Percentiles rank a stretch among this genome's conserved stretches.
phyloP scores from a whole-genome alignment of 208 protist species.

The Acanthamoeba healyi region DNA sequence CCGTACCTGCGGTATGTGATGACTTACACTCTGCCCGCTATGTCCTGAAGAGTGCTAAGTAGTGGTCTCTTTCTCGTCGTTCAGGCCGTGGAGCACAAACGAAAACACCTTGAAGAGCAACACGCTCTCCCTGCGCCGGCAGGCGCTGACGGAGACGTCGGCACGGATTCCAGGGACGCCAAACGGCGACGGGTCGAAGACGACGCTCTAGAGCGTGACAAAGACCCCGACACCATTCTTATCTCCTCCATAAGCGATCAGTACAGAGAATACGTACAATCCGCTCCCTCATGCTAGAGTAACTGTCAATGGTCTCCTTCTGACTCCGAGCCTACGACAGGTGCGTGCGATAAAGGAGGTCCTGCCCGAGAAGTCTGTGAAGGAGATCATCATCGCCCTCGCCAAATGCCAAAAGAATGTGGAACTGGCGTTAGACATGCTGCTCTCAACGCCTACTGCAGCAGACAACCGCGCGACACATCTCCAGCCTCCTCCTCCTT shows the following conservation, averaged over 20 bases:
- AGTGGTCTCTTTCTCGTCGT: too few species aligned
- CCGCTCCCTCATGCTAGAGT: background rate
- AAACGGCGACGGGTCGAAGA: background rate
- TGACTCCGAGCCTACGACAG: too few species aligned
- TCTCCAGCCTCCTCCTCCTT: background rate
- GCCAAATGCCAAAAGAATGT: conserved; percentile 1
- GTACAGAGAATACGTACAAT: background rate
- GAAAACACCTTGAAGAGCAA: too few species aligned
- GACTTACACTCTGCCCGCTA: background rate
- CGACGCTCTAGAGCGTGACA: background rate
- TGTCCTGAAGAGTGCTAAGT: too few species aligned
- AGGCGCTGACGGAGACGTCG: too few species aligned
- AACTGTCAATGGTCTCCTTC: too few species aligned
- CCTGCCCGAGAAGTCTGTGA: conserved; percentile 10
- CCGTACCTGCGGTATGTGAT: background rate
- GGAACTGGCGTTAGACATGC: conserved; percentile 29
- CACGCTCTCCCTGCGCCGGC: too few species aligned
- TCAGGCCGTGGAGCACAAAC: too few species aligned
- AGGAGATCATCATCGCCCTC: conserved; percentile 31
- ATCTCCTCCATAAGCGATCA: conserved; percentile 39
- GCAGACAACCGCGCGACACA: background rate
- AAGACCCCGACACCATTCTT: conserved; percentile 3
- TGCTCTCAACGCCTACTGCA: background rate
- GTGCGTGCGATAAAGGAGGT: conserved; percentile 38
- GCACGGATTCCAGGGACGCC: background rate